Evolutionary conservation across 2,329 filamentous ascomycete species (phyloP).

Genomic region (Elsinoe arachidis): DNA sequence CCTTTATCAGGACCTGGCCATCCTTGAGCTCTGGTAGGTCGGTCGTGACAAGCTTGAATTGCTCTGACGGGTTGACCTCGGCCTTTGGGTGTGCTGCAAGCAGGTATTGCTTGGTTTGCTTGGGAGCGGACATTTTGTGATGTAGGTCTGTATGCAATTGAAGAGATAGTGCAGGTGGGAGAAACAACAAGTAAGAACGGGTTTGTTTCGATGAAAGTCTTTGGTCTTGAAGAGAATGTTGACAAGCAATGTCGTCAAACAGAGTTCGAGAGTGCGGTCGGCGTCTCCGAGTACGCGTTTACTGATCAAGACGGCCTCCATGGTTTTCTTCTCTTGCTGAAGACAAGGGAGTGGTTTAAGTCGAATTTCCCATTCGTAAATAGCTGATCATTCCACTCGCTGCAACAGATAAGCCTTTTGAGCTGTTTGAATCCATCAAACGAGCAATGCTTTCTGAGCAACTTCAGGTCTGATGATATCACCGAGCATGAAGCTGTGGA

Average conservation of each 20-base stretch:
- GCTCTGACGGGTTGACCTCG: neutral
- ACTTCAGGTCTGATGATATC: neutral
- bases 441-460: neutral
- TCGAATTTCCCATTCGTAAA: neutral
- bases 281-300: neutral
- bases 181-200: neutral
- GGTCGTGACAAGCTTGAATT: constrained; percentile 31
- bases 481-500: neutral
- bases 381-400: neutral
- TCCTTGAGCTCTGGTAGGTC: constrained; percentile 29
- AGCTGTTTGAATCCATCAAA: neutral
- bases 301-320: neutral
- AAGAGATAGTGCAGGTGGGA: neutral
- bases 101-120: constrained; percentile 11
- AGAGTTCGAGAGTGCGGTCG: neutral
- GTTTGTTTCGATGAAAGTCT: neutral
- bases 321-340: neutral
- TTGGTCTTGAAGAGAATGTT: neutral
- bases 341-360: neutral
- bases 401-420: neutral
- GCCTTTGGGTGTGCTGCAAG: constrained; percentile 8
- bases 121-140: constrained; percentile 2
- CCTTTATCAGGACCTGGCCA: constrained; percentile 40
- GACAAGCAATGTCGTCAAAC: neutral
- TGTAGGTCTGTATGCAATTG: neutral